These are phyloP conservation scores for Clohesyomyces aquaticus DNA, from an alignment of 495 filamentous ascomycete genomes.

Conservation along the genomic window DNA sequence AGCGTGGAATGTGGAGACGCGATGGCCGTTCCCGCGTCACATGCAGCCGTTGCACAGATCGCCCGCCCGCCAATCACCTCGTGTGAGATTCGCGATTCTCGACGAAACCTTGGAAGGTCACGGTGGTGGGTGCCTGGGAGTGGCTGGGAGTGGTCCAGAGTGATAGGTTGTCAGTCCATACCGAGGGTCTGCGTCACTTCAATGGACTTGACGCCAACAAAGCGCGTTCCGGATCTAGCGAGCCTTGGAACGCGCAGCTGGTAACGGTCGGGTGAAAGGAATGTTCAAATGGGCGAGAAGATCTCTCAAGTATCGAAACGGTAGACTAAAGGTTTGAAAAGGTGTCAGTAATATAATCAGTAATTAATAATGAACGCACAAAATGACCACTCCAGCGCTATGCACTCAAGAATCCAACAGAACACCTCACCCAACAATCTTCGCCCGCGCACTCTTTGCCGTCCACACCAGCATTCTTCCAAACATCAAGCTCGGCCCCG, in stretches of 20 bases:
- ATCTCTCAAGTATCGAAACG: no score
- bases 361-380: not conserved
- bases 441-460: conserved; percentile 7
- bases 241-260: not conserved
- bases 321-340: no score
- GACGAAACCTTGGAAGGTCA: not conserved
- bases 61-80: conserved; percentile 12
- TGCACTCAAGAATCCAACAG: conserved; percentile 8
- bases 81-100: conserved; percentile 18
- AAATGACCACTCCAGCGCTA: conserved; percentile 21
- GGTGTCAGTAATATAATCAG: no score
- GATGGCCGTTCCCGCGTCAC: not conserved
- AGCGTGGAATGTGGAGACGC: not conserved
- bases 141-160: not conserved
- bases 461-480: conserved; percentile 24
- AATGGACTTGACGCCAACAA: not conserved
- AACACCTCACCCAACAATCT: not conserved
- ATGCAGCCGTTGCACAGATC: not conserved
- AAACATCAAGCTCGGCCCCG: conserved; percentile 31
- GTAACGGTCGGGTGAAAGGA: not conserved
- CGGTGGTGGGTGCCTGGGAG: not conserved
- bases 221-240: conserved; percentile 5
- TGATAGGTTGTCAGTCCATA: no score
- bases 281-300: no score
- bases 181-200: no score